These are phyloP conservation scores for Torulaspora franciscae DNA, from an alignment of 805 yeast genomes.

Conservation along the genomic window DNA sequence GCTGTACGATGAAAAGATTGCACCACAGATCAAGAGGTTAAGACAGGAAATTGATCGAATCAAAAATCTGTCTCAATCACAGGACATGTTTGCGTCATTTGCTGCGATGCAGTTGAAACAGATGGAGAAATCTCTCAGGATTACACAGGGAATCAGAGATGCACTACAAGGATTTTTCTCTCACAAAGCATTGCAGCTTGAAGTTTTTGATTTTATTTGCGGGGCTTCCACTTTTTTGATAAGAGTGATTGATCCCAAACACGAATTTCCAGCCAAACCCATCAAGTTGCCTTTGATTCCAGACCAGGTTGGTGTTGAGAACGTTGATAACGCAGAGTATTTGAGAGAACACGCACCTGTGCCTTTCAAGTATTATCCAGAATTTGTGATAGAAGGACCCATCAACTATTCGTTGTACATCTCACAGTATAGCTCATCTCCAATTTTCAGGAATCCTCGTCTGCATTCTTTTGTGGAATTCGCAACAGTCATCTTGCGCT, in stretches of 20 bases:
- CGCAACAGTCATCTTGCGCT: conserved; percentile 67
- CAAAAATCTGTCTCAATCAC: conserved; percentile 20
- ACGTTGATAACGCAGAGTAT: conserved; percentile 70
- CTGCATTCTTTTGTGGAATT: conserved; percentile 61
- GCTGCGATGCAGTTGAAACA: conserved; percentile 45
- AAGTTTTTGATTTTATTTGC: conserved; percentile 68
- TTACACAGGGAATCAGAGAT: conserved; percentile 44
- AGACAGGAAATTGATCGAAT: conserved; percentile 39
- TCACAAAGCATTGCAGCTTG: conserved; percentile 53
- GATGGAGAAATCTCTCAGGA: conserved; percentile 41
- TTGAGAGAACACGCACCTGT: conserved; percentile 59
- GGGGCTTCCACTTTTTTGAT: conserved; percentile 72
- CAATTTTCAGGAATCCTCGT: conserved; percentile 51
- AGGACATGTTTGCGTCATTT: conserved; percentile 31
- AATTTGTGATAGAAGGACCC: conserved; percentile 76
- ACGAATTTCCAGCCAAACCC: conserved; percentile 51
- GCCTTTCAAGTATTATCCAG: conserved; percentile 83
- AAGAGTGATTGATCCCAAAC: conserved; percentile 67
- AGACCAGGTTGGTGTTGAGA: conserved; percentile 55
- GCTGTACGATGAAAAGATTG: conserved; percentile 51
- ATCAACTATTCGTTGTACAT: conserved; percentile 65
- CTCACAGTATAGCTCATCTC: conserved; percentile 50
- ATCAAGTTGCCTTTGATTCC: conserved; percentile 56
- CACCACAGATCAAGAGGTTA: conserved; percentile 46
- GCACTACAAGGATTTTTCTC: conserved; percentile 60